Base-by-base conservation (phyloP, 2,329 filamentous ascomycete species). In the Sporothrix pallida region DNA sequence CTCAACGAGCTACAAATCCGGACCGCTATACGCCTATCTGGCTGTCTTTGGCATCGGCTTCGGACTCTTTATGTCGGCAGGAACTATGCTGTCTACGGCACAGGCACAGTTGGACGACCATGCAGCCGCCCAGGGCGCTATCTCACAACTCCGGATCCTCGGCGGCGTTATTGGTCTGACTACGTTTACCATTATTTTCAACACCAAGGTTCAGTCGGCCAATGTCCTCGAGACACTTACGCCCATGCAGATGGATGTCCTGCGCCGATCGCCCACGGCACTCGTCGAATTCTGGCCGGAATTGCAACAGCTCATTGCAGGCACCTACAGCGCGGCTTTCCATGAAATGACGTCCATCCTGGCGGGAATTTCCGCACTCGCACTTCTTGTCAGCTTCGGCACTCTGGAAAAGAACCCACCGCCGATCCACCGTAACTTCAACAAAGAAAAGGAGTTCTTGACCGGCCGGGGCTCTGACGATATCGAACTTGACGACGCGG, bases 141-240 rank as follows among this genome's bases (percentile, higher is more conserved):
- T 90, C 10, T 87, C 89, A 0, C 89, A 91, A 79, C 85, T 87
- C 1, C 85, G 89, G 15, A 86, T 90, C 0, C 80, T 91, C 1
- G 89, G 89, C 0, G 89, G 89, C 2, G 87, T 87, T 52, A 83
- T 90, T 42, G 89, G 89, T 0, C 83, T 91, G 60, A 86, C 88
- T 0, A 79, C 86, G 31, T 89, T 88, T 76, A 89, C 87, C n/a
- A 85, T 89, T 15, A 83, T 91, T 12, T 87, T 89, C 79, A 88
- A 88, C 77, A 77, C 79, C 46, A 82, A 83, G 71, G 80, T 88
- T 12, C 77, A 79, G 13, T 17, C 67, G 9, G 74, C 73, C 13
- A 62, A 65, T 10, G 42, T 76, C 1, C 20, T 37, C 1, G 68
- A 44, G 4, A 6, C 12, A 9, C 73, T 78, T 3, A 75, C 73